Evolutionary conservation across 768 basidiomycete genomes (phyloP).

Genomic region (Pleurotus ostreatus): DNA sequence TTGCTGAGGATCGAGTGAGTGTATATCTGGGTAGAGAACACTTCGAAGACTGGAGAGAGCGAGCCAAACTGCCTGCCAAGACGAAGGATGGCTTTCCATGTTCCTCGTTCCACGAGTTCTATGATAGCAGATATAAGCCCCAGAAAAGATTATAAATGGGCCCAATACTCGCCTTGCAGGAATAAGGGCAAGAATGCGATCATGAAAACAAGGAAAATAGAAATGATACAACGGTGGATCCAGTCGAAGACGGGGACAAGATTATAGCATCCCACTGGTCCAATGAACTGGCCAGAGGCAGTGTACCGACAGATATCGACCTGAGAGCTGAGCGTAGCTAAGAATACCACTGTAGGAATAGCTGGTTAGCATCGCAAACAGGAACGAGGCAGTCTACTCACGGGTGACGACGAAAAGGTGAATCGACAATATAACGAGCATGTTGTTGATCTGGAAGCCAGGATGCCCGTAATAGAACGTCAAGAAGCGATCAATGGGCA

Average conservation of each 20-base stretch:
- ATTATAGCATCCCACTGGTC: constrained; percentile 90
- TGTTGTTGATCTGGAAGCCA: constrained; percentile 99
- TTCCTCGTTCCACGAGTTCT: constrained; percentile 96
- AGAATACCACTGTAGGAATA: constrained; percentile 71
- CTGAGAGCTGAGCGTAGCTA: constrained; percentile 87
- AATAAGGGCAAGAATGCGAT: constrained; percentile 94
- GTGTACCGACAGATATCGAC: constrained; percentile 80
- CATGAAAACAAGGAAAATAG: constrained; percentile 98
- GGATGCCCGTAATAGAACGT: constrained; percentile 99
- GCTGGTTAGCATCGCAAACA: constrained; percentile 13
- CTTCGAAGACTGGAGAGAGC: constrained; percentile 92
- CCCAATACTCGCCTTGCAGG: constrained; percentile 69
- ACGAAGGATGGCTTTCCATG: constrained; percentile 86
- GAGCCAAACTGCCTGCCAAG: constrained; percentile 93
- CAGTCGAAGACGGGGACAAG: constrained; percentile 90
- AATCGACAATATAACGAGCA: constrained; percentile 95
- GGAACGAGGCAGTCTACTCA: constrained; percentile 34
- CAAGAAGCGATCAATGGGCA: constrained; percentile 96
- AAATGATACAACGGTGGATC: constrained; percentile 95
- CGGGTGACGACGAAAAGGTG: constrained; percentile 92
- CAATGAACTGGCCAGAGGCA: constrained; percentile 63
- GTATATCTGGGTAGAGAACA: constrained; percentile 97
- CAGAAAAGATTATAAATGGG: not conserved
- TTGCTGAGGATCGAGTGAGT: constrained; percentile 97
- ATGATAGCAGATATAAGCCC: constrained; percentile 14